A percentile compares a stretch with the other conserved stretches of the same genome.
These are phyloP conservation scores for Phellinidium pouzarii DNA, from an alignment of 1,284 basidiomycete species.

Conservation along the genomic window DNA sequence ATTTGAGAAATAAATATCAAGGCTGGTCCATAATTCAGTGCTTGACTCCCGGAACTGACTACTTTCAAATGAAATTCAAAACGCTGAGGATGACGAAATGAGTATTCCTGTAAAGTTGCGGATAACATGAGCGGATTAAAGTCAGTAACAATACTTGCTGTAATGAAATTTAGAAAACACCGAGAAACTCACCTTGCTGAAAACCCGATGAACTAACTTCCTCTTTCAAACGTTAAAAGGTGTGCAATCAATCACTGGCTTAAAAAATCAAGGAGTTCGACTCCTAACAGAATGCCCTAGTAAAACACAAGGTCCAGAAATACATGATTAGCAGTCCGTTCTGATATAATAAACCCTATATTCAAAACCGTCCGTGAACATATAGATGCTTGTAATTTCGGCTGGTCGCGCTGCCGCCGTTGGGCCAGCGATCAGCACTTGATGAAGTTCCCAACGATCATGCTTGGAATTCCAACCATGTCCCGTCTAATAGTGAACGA, in stretches of 20 bases:
- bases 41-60: no score
- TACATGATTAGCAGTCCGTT: no score
- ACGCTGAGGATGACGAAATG: neutral
- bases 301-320: no score
- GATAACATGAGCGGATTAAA: neutral
- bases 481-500: constrained; percentile 92
- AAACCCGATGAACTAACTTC: neutral
- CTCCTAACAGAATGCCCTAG: no score
- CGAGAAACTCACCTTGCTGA: neutral
- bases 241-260: no score
- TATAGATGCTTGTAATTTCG: no score
- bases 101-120: neutral
- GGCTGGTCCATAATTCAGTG: no score
- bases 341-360: no score
- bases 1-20: no score
- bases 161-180: neutral
- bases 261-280: no score
- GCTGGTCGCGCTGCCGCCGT: no score
- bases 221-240: neutral
- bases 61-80: neutral
- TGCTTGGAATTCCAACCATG: constrained; percentile 87
- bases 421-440: constrained; percentile 35
- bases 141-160: neutral
- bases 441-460: constrained; percentile 86
- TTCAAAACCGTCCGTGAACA: no score